phyloP scores from a whole-genome alignment of 768 basidiomycete genomes.

The Kwoniella dendrophila region DNA sequence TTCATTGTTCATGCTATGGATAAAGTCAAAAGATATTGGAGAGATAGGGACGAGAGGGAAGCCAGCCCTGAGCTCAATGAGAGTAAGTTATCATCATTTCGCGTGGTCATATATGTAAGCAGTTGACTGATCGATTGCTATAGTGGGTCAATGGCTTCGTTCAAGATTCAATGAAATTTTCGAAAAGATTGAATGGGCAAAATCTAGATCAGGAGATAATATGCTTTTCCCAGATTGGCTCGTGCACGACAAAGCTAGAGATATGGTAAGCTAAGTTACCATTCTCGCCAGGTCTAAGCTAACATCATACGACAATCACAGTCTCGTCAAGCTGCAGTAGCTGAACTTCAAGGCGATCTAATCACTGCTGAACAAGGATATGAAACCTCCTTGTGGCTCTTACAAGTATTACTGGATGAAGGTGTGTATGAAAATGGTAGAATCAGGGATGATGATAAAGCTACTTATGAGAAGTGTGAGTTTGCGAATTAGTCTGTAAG shows the following conservation, averaged over 20 bases:
- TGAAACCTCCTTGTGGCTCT: slow-evolving; percentile 90
- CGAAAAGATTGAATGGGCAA: slow-evolving; percentile 73
- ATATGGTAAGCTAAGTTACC: slow-evolving; percentile 62
- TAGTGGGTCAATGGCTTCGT: slow-evolving; percentile 77
- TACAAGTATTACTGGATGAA: slow-evolving; percentile 89
- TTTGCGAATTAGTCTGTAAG: background rate
- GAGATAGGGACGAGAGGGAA: slow-evolving; percentile 28
- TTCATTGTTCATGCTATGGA: slow-evolving; percentile 93
- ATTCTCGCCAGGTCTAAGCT: background rate
- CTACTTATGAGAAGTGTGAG: slow-evolving; percentile 57
- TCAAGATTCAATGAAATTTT: slow-evolving; percentile 92
- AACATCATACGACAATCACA: slow-evolving; percentile 51
- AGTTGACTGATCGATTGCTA: slow-evolving; percentile 8
- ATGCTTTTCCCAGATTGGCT: slow-evolving; percentile 87
- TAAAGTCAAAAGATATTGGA: slow-evolving; percentile 66
- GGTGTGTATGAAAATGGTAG: slow-evolving; percentile 51
- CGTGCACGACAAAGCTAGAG: slow-evolving; percentile 86
- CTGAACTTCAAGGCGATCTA: slow-evolving; percentile 79
- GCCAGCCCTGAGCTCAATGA: slow-evolving; percentile 59
- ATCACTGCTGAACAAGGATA: slow-evolving; percentile 91
- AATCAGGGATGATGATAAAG: slow-evolving; percentile 56
- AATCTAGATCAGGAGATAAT: slow-evolving; percentile 60
- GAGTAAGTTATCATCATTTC: slow-evolving; percentile 60
- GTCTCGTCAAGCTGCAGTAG: slow-evolving; percentile 90
- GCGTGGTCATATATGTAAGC: background rate